Base-by-base conservation (phyloP, 2,329 filamentous ascomycete genomes). In the Aspergillus glaucus region DNA sequence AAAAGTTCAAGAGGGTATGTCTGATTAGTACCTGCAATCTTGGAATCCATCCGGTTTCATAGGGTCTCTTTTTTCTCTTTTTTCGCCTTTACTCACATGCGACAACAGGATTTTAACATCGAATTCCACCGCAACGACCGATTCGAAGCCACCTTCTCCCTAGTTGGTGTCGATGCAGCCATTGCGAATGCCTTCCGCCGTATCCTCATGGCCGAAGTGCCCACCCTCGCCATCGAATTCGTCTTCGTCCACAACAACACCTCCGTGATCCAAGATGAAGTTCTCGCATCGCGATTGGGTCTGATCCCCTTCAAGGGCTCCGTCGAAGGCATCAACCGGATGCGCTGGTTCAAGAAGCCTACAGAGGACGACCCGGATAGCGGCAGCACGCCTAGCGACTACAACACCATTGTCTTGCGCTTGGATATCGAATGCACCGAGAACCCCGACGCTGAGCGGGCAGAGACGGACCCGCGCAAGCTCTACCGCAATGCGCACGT, bases 131-230 rank as follows among this genome's bases (percentile, higher is more conserved):
- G 87, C 58, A 93, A 94, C 68, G 79, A 86, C 44, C 79, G 79
- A 50, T 80, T 82, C 65, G 84, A 95, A 62, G 77, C 88, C 40
- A 86, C 86, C 48, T 98, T 98, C 76, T 96, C 91, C 30, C 82
- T 98, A 55, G 80, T 95, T 61, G 91, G 92, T 59, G 75, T 96
- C 61, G 93, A 98, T 67, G 90, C 93, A 62, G 85, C 89, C 47
- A 84, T 98, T 66, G 89, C 93, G 64, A 98, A 98, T 69, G 93
- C 94, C 64, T 95, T 97, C 77, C 90, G 93, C 52, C 89, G 93
- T 61, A 97, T 97, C 62, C 80, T 97, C 62, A 86, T 98, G 69
- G 81, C 92, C 58, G 94, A 98, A 75, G 87, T 98, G 46, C 90
- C 92, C 15, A 93, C 90, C 2, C 80, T 98, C 42, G 93, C 94